These are phyloP conservation scores for Pelargonium cotyledonis DNA, from an alignment of 441 rosid genomes.

Conservation along the genomic window DNA sequence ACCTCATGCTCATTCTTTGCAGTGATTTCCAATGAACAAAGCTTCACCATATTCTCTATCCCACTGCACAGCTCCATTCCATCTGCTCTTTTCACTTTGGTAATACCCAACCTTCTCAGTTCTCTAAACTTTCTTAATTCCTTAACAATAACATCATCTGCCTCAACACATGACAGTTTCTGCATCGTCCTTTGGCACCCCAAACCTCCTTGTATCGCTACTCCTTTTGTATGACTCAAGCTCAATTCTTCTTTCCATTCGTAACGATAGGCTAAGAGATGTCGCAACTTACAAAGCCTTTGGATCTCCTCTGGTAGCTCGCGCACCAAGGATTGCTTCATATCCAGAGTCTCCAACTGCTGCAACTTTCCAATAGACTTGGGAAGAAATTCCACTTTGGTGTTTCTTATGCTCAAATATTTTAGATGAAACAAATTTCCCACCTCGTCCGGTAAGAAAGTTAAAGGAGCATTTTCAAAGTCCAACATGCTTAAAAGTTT, in stretches of 20 bases:
- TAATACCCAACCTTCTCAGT: background rate
- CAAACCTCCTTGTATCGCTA: background rate
- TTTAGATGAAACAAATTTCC: slow-evolving; percentile 16
- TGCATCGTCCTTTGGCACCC: background rate
- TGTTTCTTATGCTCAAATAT: slow-evolving; percentile 9
- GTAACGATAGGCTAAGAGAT: background rate
- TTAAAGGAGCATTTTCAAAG: background rate
- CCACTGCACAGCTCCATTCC: background rate
- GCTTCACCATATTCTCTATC: background rate
- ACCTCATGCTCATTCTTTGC: background rate
- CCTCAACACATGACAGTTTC: background rate
- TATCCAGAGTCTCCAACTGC: slow-evolving; percentile 13
- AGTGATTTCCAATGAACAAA: background rate
- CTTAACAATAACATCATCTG: background rate
- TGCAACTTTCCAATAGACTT: slow-evolving; percentile 14
- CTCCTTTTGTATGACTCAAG: background rate
- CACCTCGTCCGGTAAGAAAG: slow-evolving; percentile 2
- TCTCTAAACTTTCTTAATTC: background rate
- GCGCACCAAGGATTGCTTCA: background rate
- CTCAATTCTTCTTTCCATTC: background rate
- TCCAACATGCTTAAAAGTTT: slow-evolving; percentile 7
- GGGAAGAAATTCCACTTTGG: slow-evolving; percentile 12
- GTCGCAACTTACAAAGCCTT: background rate
- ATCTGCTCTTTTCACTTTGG: background rate
- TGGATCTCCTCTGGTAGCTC: slow-evolving; percentile 9